phyloP scores from a whole-genome alignment of 2,329 filamentous ascomycete species.

The Microdochium bolleyi region DNA sequence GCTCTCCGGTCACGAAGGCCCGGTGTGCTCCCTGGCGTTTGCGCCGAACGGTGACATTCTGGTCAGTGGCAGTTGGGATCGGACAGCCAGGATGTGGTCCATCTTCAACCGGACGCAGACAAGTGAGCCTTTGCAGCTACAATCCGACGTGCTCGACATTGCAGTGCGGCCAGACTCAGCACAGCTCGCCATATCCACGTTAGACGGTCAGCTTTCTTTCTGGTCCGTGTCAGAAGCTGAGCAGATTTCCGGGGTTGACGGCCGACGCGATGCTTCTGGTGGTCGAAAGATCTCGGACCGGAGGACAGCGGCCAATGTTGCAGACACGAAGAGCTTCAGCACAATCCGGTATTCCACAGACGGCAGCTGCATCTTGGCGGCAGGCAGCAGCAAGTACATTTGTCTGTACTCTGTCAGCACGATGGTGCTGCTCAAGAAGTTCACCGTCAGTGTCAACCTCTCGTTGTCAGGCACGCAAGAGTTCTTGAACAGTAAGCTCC shows the following conservation, averaged over 20 bases:
- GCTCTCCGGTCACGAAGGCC: constrained; percentile 86
- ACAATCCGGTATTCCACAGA: constrained; percentile 88
- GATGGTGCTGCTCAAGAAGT: constrained; percentile 88
- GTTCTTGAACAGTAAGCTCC: constrained; percentile 83
- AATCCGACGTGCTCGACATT: constrained; percentile 82
- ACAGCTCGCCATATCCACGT: constrained; percentile 83
- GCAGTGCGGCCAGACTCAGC: constrained; percentile 84
- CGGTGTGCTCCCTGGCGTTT: constrained; percentile 82
- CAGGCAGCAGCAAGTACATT: constrained; percentile 96
- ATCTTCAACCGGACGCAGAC: constrained; percentile 92
- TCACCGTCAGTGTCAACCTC: constrained; percentile 91
- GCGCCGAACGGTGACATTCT: constrained; percentile 77
- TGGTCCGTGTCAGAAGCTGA: constrained; percentile 87
- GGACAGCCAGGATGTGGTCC: constrained; percentile 91
- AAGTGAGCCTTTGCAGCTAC: constrained; percentile 85
- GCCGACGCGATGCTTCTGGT: constrained; percentile 84
- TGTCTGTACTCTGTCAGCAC: constrained; percentile 94
- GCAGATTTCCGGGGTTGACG: constrained; percentile 81
- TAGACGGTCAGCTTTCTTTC: constrained; percentile 91
- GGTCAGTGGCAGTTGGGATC: constrained; percentile 93
- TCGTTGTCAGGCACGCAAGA: constrained; percentile 94
- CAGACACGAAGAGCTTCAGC: constrained; percentile 84
- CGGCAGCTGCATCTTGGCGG: constrained; percentile 81
- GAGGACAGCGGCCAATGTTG: constrained; percentile 81
- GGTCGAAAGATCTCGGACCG: constrained; percentile 84